Conservation (phyloP, 1,139 yeast species). For the Taiozyma sp. region DNA sequence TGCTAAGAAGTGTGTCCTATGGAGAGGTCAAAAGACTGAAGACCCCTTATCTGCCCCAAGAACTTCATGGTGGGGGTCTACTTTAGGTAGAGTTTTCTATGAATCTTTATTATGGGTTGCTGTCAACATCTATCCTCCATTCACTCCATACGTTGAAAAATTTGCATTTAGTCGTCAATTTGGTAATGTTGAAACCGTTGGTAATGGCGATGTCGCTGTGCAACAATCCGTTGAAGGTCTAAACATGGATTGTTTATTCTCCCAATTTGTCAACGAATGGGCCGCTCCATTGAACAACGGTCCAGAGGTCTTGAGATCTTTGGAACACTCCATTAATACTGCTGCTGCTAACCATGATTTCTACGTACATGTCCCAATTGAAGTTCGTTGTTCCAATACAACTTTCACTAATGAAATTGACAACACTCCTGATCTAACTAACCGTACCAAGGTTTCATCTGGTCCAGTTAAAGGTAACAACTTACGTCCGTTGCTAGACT, state of each 20-base stretch:
- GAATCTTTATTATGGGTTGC: conserved; percentile 76
- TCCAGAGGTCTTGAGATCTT: conserved; percentile 57
- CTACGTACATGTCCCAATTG: conserved; percentile 93
- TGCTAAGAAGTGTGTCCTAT: conserved; percentile 73
- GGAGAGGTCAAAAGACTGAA: conserved; percentile 76
- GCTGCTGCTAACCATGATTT: conserved; percentile 60
- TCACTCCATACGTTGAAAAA: conserved; percentile 79
- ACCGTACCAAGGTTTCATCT: conserved; percentile 40
- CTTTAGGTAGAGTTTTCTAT: conserved; percentile 70
- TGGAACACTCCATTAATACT: conserved; percentile 52
- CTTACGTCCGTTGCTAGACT: conserved; percentile 74
- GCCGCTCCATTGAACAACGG: conserved; percentile 82
- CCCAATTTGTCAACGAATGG: conserved; percentile 97
- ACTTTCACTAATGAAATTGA: conserved; percentile 38
- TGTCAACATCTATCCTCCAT: conserved; percentile 62
- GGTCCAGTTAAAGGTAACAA: conserved; percentile 87
- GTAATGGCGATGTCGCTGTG: conserved; percentile 62
- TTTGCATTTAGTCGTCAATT: conserved; percentile 84
- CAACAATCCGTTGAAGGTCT: conserved; percentile 81
- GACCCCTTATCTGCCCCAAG: conserved; percentile 65
- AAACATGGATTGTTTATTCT: conserved; percentile 92
- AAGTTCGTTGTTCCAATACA: conserved; percentile 88
- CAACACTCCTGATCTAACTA: conserved; percentile 27
- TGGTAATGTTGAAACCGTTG: conserved; percentile 66
- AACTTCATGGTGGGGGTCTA: conserved; percentile 82